These are phyloP conservation scores for Lepidopterella palustris DNA, from an alignment of 495 filamentous ascomycete genomes.

Conservation along the genomic window DNA sequence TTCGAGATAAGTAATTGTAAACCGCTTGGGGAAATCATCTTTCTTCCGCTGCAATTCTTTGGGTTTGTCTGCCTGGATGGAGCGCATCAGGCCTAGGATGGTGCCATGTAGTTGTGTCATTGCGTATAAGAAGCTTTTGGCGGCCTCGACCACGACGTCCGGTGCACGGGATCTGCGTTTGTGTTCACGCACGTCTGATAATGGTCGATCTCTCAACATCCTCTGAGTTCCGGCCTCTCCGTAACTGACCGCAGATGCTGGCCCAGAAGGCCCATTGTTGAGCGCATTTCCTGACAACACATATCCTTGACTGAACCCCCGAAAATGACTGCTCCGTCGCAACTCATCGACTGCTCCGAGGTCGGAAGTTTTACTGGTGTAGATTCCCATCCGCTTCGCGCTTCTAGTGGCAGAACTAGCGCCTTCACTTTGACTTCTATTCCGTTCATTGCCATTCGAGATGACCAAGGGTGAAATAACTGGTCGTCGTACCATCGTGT, in stretches of 20 bases:
- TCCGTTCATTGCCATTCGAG: slow-evolving; percentile 76
- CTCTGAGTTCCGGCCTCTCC: slow-evolving; percentile 48
- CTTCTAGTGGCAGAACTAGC: slow-evolving; percentile 58
- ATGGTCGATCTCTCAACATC: slow-evolving; percentile 71
- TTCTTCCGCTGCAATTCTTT: slow-evolving; percentile 52
- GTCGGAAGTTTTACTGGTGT: slow-evolving; percentile 67
- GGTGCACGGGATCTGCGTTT: slow-evolving; percentile 54
- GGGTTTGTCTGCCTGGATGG: slow-evolving; percentile 44
- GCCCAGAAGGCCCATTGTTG: slow-evolving; percentile 19
- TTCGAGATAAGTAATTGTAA: slow-evolving; percentile 72
- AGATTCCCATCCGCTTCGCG: slow-evolving; percentile 75
- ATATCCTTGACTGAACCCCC: slow-evolving; percentile 56
- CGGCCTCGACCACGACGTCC: slow-evolving; percentile 67
- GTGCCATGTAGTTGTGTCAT: slow-evolving; percentile 73
- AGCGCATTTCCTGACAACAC: slow-evolving; percentile 5
- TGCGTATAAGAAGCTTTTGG: slow-evolving; percentile 81
- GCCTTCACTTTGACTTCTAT: slow-evolving; percentile 86
- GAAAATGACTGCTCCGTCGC: slow-evolving; percentile 71
- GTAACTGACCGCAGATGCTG: slow-evolving; percentile 19
- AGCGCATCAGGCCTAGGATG: slow-evolving; percentile 54
- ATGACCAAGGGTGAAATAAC: slow-evolving; percentile 60
- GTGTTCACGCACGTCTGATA: slow-evolving; percentile 36
- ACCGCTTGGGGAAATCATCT: slow-evolving; percentile 68
- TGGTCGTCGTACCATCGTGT: slow-evolving; percentile 47
- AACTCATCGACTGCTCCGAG: slow-evolving; percentile 70